Percentiles rank a stretch among this genome's conserved stretches.
Evolutionary conservation across 352 stramenopile species (phyloP).

Genomic region (Peronospora farinosa): DNA sequence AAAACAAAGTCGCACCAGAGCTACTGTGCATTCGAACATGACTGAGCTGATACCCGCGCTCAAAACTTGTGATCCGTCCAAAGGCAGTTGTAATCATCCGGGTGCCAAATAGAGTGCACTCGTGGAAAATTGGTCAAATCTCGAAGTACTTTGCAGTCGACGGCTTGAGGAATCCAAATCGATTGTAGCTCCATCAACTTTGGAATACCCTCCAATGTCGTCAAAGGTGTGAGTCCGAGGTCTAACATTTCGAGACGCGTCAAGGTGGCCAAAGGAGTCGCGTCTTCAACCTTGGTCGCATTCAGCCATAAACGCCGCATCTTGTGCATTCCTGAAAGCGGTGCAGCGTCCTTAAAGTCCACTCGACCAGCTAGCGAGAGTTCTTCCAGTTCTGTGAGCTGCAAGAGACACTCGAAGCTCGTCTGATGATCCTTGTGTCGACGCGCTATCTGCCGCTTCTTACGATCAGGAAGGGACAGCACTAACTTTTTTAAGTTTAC

Average conservation of each 20-base stretch:
- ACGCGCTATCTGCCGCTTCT: conserved; percentile 37
- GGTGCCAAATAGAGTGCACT: conserved; percentile 51
- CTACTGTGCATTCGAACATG: conserved; percentile 1
- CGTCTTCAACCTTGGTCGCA: conserved; percentile 45
- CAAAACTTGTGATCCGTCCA: conserved; percentile 52
- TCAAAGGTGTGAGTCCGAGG: conserved; percentile 46
- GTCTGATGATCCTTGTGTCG: conserved; percentile 35
- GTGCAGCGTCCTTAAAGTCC: conserved; percentile 46
- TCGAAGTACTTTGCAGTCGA: conserved; percentile 39
- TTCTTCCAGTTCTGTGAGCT: conserved; percentile 36
- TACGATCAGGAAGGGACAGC: conserved; percentile 37
- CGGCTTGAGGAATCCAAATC: conserved; percentile 43
- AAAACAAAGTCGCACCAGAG: not conserved
- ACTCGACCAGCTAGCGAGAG: conserved; percentile 48
- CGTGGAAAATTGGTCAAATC: conserved; percentile 35
- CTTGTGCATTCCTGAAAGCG: conserved; percentile 34
- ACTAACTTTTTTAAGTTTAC: conserved; percentile 46
- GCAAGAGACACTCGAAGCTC: conserved; percentile 39
- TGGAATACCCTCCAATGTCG: conserved; percentile 29
- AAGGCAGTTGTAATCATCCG: conserved; percentile 59
- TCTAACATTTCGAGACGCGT: conserved; percentile 39
- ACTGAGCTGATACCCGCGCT: conserved; percentile 1
- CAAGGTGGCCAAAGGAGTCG: conserved; percentile 24
- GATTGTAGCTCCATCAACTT: conserved; percentile 34
- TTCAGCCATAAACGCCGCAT: conserved; percentile 45